These are phyloP conservation scores for Fraxinus nigra DNA, from an alignment of 305 asterid genomes.

Conservation along the genomic window DNA sequence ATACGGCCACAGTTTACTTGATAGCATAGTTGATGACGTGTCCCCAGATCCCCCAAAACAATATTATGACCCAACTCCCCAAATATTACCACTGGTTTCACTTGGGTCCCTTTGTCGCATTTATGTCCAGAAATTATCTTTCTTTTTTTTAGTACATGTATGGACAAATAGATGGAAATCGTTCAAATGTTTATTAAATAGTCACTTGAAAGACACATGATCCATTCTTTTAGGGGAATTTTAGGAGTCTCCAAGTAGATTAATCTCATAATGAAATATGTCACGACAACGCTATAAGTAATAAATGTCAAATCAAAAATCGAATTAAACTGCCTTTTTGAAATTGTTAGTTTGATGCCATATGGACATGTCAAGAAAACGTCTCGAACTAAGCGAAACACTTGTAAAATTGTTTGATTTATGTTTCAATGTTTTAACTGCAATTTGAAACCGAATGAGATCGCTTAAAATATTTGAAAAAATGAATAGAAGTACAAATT, in stretches of 20 bases:
- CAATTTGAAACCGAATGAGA: background rate
- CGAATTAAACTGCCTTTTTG: background rate
- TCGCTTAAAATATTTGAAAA: background rate
- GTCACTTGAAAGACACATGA: background rate
- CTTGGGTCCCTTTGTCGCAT: background rate
- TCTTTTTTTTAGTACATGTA: background rate
- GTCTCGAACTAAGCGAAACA: background rate
- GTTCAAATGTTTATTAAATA: background rate
- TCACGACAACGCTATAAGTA: background rate
- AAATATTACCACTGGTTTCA: background rate
- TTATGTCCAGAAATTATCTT: background rate
- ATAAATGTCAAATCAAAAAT: background rate
- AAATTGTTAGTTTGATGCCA: background rate
- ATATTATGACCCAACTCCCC: background rate
- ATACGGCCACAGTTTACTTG: conserved; percentile 25
- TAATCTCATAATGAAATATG: background rate
- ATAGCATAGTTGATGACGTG: conserved; percentile 34
- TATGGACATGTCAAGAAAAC: background rate
- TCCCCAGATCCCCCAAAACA: background rate
- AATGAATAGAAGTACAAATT: background rate
- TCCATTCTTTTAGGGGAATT: background rate
- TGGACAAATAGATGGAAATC: background rate
- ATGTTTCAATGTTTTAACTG: background rate
- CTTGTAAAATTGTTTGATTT: background rate
- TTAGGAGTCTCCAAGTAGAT: background rate